These are phyloP conservation scores for Fusarium sp. DNA, from an alignment of 2,329 filamentous ascomycete species.

Conservation along the genomic window DNA sequence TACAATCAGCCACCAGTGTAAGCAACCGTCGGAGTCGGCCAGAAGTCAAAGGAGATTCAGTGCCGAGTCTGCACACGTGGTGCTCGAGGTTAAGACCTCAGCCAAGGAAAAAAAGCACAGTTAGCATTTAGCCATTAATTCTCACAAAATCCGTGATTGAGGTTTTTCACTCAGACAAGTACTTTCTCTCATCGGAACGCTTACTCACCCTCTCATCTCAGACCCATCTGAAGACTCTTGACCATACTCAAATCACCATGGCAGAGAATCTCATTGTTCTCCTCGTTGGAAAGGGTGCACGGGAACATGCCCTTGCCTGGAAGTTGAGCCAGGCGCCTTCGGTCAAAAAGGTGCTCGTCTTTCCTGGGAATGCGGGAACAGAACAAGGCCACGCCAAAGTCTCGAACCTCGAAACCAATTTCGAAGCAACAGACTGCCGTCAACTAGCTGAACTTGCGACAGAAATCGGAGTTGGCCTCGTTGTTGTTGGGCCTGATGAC, in stretches of 20 bases:
- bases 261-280: constrained; percentile 59
- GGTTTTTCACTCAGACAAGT: background rate
- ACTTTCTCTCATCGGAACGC: background rate
- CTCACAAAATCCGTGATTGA: background rate
- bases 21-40: background rate
- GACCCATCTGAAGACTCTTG: background rate
- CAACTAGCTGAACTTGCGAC: constrained; percentile 71
- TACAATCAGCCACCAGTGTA: background rate
- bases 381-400: constrained; percentile 61
- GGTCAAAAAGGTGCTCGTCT: constrained; percentile 68
- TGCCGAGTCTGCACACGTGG: background rate
- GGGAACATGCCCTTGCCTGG: constrained; percentile 83
- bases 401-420: constrained; percentile 63
- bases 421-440: constrained; percentile 67
- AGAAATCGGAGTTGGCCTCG: constrained; percentile 71
- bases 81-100: background rate
- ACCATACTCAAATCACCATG: background rate
- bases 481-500: constrained; percentile 80
- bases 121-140: background rate
- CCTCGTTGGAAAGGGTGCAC: constrained; percentile 78
- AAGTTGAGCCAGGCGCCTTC: constrained; percentile 74
- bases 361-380: constrained; percentile 77
- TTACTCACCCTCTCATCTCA: background rate
- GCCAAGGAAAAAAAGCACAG: background rate
- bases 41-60: background rate